Conservation (phyloP, 768 basidiomycete genomes). For the Russula brevipes region DNA sequence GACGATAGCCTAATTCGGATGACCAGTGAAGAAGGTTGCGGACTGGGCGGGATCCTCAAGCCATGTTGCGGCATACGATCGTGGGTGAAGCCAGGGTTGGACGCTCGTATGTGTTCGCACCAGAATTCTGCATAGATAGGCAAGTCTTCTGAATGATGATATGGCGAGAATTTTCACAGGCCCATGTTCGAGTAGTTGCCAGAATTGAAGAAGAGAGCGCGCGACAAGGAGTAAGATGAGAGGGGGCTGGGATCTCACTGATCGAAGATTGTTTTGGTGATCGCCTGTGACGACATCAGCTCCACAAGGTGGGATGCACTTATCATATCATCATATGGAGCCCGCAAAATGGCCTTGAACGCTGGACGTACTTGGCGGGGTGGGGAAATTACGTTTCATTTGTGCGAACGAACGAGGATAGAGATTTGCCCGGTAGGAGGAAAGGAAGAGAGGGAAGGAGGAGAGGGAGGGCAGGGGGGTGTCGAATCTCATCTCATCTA, state of each 20-base stretch:
- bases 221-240: background rate
- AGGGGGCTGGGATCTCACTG: background rate
- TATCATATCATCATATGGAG: background rate
- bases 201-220: too few relatives aligned
- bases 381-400: background rate
- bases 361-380: background rate
- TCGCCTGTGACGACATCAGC: conserved; percentile 13
- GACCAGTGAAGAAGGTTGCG: background rate
- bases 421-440: too few relatives aligned
- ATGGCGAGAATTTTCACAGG: background rate
- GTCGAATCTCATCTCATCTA: background rate
- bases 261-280: conserved; percentile 6
- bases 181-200: background rate
- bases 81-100: background rate
- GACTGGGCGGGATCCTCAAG: background rate
- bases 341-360: background rate
- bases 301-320: conserved; percentile 2
- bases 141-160: background rate
- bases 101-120: background rate
- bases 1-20: background rate
- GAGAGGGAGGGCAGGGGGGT: background rate
- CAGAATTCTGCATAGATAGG: background rate
- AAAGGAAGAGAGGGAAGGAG: background rate
- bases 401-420: background rate
- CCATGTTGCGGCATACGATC: background rate